These are phyloP conservation scores for Pleurotus sapidus DNA, from an alignment of 768 basidiomycete genomes.

Conservation along the genomic window DNA sequence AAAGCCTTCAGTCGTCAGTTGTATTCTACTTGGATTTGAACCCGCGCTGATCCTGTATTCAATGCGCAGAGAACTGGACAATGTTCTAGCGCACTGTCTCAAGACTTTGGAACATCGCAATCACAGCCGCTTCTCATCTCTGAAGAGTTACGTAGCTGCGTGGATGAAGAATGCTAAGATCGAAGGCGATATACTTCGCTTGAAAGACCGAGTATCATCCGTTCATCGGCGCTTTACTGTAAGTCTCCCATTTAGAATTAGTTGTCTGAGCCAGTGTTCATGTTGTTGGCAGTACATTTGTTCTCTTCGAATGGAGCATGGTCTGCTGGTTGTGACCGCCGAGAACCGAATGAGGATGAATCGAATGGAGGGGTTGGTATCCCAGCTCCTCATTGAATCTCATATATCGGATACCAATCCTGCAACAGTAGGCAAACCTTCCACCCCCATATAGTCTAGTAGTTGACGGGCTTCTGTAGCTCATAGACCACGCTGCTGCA, in stretches of 20 bases:
- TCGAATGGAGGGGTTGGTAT: neutral
- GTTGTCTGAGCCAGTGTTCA: neutral
- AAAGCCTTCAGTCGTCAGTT: neutral
- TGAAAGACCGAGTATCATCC: neutral
- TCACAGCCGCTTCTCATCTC: neutral
- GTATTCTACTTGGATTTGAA: too few species aligned
- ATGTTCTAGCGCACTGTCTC: neutral
- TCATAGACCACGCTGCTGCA: neutral
- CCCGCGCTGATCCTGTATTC: neutral
- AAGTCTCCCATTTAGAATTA: neutral
- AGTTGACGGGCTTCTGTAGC: neutral
- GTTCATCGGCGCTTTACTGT: neutral
- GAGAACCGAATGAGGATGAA: constrained; percentile 1
- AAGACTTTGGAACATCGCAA: neutral
- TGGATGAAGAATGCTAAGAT: constrained; percentile 1
- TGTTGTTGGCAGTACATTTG: neutral
- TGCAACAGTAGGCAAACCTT: neutral
- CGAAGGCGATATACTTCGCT: neutral
- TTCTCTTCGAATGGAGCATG: neutral
- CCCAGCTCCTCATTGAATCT: neutral
- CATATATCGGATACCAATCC: neutral
- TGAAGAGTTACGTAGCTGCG: neutral
- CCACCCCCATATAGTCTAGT: neutral
- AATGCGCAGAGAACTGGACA: neutral
- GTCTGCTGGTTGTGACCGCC: neutral